A percentile compares a stretch with the other conserved stretches of the same genome.
phyloP scores from a whole-genome alignment of 257 asterid species.

The Scutellaria minor region DNA sequence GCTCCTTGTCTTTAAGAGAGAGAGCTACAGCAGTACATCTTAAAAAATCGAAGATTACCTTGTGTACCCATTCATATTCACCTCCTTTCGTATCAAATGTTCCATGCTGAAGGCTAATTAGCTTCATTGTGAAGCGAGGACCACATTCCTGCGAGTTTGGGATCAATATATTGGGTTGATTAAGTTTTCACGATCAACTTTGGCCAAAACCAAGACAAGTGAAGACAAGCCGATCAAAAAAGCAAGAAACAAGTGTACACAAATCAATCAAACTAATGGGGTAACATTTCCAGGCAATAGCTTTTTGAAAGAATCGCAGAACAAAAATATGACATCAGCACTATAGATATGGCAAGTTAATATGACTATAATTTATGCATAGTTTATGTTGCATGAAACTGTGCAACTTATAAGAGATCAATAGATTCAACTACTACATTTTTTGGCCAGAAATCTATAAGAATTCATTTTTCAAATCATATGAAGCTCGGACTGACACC shows the following conservation, averaged over 20 bases:
- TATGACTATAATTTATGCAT: neutral
- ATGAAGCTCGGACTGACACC: neutral
- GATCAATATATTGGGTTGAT: neutral
- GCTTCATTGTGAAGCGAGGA: slow-evolving; percentile 88
- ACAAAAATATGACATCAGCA: neutral
- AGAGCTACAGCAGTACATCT: neutral
- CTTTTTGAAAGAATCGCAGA: neutral
- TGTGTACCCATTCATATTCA: slow-evolving; percentile 97
- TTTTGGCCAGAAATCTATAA: neutral
- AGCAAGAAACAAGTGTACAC: neutral
- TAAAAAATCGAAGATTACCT: slow-evolving; percentile 50
- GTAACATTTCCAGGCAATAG: neutral
- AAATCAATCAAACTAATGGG: neutral
- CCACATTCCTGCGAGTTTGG: slow-evolving; percentile 80
- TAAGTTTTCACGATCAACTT: slow-evolving; percentile 4
- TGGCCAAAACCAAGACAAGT: neutral
- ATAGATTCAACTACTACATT: no score
- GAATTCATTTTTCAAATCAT: neutral
- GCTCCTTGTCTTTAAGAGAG: neutral
- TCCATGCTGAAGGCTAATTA: slow-evolving; percentile 87
- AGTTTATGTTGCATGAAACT: slow-evolving; percentile 13
- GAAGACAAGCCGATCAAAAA: neutral
- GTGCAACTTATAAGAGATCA: neutral
- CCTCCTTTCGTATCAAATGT: slow-evolving; percentile 90
- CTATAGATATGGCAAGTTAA: neutral